Evolutionary conservation across 257 asterid genomes (phyloP), one percentile per base, ranked within the genome.

Genomic region (Gynochthodes officinalis): DNA sequence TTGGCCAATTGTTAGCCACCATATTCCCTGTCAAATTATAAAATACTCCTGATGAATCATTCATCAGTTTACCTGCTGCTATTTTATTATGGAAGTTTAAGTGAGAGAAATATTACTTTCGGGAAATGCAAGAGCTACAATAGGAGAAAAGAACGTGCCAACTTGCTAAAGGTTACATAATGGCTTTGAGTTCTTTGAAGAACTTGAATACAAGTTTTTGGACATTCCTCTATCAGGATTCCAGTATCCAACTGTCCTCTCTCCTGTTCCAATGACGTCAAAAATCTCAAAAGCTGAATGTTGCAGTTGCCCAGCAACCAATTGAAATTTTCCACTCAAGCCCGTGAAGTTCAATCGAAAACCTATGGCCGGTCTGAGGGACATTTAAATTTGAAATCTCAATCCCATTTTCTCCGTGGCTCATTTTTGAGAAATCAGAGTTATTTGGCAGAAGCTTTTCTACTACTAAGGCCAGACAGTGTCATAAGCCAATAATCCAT

Each of bases 401-500:
- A 1, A 75, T 73, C 4, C 44, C 63, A 50, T 75, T 75, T 15
- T 59, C 71, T 28, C 50, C 42, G 42, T 40, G 59, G n/a, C n/a
- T n/a, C 13, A 6, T 28, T 33, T 39, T 64, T 32, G 43, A 49
- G 23, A 57, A 68, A 27, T 58, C 71, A 33, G 71, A 72, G 33
- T 68, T 69, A 53, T 39, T 12, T 52, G 77, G 81, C 2, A 50
- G 50, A 33, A 78, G 77, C 48, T 70, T 73, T 65, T 84, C 88
- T 39, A 71, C 57, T 0, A 84, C 85, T 69, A 83, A 74, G 21
- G 82, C 76, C 80, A 82, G 42, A 77, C n/a, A 44, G 87, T 65
- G 57, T 84, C 88, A 28, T 83, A 84, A 0, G 90, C 95, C 90
- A 91, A 86, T 21, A 84, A 57, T 9, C 92, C 87, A 27, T 73